Percentiles rank a stretch among this genome's conserved stretches.
phyloP scores from a whole-genome alignment of 805 yeast species.

The Schwanniomyces polymorphus region DNA sequence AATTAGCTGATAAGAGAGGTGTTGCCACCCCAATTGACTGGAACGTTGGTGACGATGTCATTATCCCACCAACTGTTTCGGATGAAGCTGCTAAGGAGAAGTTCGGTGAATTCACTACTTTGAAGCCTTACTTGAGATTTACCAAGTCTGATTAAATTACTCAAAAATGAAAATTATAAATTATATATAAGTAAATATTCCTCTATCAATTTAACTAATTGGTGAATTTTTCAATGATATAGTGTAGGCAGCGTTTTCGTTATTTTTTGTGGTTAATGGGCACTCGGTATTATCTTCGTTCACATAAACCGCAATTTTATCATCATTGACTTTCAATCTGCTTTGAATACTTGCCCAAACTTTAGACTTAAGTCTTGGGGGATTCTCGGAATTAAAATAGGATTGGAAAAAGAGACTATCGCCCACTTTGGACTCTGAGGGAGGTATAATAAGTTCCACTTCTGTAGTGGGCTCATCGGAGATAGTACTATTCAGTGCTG shows the following conservation, averaged over 20 bases:
- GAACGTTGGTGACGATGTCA: conserved; percentile 73
- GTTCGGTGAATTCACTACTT: conserved; percentile 60
- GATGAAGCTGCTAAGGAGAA: conserved; percentile 58
- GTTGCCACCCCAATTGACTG: conserved; percentile 73
- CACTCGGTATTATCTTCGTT: conserved; percentile 18
- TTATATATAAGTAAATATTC: not conserved
- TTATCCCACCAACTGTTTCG: conserved; percentile 64
- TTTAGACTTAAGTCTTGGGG: conserved; percentile 29
- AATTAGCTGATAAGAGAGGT: conserved; percentile 59
- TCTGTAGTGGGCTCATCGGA: conserved; percentile 9
- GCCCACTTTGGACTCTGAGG: conserved; percentile 38
- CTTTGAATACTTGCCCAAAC: conserved; percentile 33
- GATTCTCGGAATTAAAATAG: conserved; percentile 8
- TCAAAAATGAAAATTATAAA: not conserved
- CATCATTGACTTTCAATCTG: conserved; percentile 25
- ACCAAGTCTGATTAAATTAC: conserved; percentile 28
- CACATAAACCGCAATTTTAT: conserved; percentile 28
- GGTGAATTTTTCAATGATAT: conserved; percentile 1
- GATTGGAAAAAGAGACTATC: conserved; percentile 37
- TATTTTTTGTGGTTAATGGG: conserved; percentile 7
- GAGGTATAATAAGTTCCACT: conserved; percentile 52
- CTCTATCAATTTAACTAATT: not conserved
- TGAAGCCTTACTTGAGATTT: conserved; percentile 65
- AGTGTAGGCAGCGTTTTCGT: conserved; percentile 4
- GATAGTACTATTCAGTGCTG: conserved; percentile 40